Base-by-base conservation (phyloP, 148 eudicot species). In the Chenopodium formosanum region DNA sequence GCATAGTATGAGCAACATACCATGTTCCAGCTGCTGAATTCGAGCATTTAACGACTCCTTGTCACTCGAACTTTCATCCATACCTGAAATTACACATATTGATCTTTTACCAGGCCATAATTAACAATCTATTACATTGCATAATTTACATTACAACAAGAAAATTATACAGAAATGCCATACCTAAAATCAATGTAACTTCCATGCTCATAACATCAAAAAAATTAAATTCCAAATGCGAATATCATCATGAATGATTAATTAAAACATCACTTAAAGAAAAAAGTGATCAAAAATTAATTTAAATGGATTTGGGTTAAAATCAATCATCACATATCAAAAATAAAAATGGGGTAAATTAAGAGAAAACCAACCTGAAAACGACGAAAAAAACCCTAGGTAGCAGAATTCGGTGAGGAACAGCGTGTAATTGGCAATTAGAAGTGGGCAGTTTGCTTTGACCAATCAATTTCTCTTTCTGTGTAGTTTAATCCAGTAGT, bases 1-100 rank as follows among this genome's bases (percentile, higher is more conserved):
- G n/a, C 62, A 25, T 32, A 32, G 16, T 75, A 16, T 22, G 47
- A 80, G 67, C 74, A 65, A 75, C 92, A 62, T 80, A 95, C 99
- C 99, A 10, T 83, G 87, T 77, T 95, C 97, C 82, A 93, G 77
- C 78, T 89, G 88, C 70, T 84, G 89, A 79, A 95, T 85, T 76
- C 91, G 97, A 80, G 94, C 90, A 85, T 86, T 47, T 82, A 92
- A 86, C 16, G 91, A 82, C 82, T 88, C 94, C 7, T 80, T 86
- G 20, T 86, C 91, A 25, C 83, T 66, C 32, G 85, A 70, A 67
- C 77, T 71, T 48, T 88, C 91, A 27, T 89, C 96, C 99, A 95
- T 92, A 70, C 46, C 86, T 84, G 78, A 65, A 72, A 77, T 50
- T 17, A 74, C 63, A 74, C 4, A 4, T 2, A 74, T 48, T 25